Conservation (phyloP, 2,329 filamentous ascomycete genomes). For the Diaporthe humulicola region DNA sequence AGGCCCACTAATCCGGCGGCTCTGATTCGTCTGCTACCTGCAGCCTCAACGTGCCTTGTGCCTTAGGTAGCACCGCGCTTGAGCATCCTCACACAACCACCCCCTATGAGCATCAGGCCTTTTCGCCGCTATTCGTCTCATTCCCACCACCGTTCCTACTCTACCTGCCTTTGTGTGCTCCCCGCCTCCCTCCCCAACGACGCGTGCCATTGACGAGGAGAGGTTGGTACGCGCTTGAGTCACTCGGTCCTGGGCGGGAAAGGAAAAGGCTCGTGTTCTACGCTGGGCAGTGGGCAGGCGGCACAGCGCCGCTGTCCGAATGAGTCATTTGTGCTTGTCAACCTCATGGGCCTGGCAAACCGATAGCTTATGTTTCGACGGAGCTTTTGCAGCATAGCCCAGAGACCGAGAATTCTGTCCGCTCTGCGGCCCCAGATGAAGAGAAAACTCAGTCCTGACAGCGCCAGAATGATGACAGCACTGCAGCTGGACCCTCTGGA, state of each 20-base stretch:
- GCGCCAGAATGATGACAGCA: slow-evolving; percentile 40
- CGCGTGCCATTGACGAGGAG: not conserved
- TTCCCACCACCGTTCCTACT: not conserved
- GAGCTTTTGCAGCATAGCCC: not conserved
- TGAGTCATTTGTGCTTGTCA: slow-evolving; percentile 23
- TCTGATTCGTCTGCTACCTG: not conserved
- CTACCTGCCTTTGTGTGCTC: not conserved
- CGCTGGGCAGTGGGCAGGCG: not conserved
- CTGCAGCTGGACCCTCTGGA: slow-evolving; percentile 78
- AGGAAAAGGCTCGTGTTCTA: not conserved
- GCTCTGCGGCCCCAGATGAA: slow-evolving; percentile 38
- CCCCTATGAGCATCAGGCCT: slow-evolving; percentile 12
- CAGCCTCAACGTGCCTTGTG: not conserved
- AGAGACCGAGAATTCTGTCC: not conserved
- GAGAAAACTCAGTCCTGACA: slow-evolving; percentile 37
- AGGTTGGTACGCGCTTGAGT: not conserved
- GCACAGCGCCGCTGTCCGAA: not conserved
- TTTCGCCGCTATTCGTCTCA: not conserved
- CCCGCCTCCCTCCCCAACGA: not conserved
- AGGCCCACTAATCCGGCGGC: not conserved
- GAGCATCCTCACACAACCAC: slow-evolving; percentile 20
- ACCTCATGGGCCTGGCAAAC: not conserved
- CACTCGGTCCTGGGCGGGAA: not conserved
- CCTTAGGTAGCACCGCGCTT: slow-evolving; percentile 2
- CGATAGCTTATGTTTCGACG: slow-evolving; percentile 33